phyloP scores from a whole-genome alignment of 306 rosid genomes.

The Calophaca sinica region DNA sequence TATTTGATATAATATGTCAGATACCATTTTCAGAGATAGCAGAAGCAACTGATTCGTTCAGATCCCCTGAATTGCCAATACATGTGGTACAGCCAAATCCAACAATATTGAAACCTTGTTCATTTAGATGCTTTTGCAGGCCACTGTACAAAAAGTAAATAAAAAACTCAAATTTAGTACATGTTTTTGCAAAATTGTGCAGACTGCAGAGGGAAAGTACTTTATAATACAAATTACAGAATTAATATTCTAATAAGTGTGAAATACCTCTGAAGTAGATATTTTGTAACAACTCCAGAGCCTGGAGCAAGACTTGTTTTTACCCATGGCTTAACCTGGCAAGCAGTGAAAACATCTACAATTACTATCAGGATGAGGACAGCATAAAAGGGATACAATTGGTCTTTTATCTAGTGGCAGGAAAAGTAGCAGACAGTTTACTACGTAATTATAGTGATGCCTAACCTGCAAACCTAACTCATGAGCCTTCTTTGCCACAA shows the following conservation, averaged over 20 bases:
- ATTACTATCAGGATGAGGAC: slow-evolving; percentile 10
- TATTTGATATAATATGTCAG: slow-evolving; percentile 23
- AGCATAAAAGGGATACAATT: slow-evolving; percentile 31
- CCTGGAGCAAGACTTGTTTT: slow-evolving; percentile 99
- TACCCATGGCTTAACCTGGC: slow-evolving; percentile 98
- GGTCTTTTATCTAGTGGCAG: slow-evolving; percentile 19
- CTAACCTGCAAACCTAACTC: slow-evolving; percentile 90
- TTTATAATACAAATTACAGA: slow-evolving; percentile 23
- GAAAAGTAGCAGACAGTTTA: slow-evolving; percentile 13
- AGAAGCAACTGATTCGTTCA: slow-evolving; percentile 81
- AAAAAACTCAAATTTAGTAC: slow-evolving; percentile 41
- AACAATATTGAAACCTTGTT: slow-evolving; percentile 91
- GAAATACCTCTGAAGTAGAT: slow-evolving; percentile 78
- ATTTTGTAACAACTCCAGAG: slow-evolving; percentile 94
- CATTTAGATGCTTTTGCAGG: slow-evolving; percentile 76
- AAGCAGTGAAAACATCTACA: slow-evolving; percentile 32
- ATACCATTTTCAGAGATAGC: slow-evolving; percentile 90
- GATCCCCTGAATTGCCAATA: slow-evolving; percentile 92
- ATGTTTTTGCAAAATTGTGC: slow-evolving; percentile 23
- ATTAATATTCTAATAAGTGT: not conserved
- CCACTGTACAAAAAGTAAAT: slow-evolving; percentile 66
- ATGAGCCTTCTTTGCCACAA: slow-evolving; percentile 88
- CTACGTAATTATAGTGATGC: slow-evolving; percentile 23
- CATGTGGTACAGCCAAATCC: slow-evolving; percentile 98
- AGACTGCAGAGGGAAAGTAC: slow-evolving; percentile 12